Percentiles rank a stretch among this genome's conserved stretches.
Evolutionary conservation across 1,139 yeast species (phyloP).

Genomic region (Trichomonascaceae sp.): DNA sequence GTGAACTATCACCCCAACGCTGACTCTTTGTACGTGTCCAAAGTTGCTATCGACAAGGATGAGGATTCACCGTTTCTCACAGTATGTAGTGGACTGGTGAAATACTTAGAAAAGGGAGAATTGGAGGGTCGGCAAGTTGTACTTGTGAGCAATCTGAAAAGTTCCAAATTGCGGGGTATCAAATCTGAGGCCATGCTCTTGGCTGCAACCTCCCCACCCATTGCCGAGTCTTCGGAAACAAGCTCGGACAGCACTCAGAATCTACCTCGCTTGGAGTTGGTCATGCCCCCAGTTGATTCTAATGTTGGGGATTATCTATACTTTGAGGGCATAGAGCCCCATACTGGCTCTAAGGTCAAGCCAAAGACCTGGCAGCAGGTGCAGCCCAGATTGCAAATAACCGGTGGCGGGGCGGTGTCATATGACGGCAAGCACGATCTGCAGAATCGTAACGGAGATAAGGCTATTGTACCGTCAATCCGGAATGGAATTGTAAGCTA

Average conservation of each 20-base stretch:
- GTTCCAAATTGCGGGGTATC: constrained; percentile 53
- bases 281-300: constrained; percentile 27
- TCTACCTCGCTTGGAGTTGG: constrained; percentile 24
- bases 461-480: constrained; percentile 7
- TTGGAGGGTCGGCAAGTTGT: constrained; percentile 39
- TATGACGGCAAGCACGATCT: constrained; percentile 4
- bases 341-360: constrained; percentile 4
- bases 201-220: constrained; percentile 30
- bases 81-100: constrained; percentile 48
- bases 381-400: constrained; percentile 8
- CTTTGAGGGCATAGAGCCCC: constrained; percentile 12
- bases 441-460: constrained; percentile 3
- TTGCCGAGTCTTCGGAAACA: too few species aligned
- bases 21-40: constrained; percentile 41
- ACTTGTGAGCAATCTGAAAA: constrained; percentile 47
- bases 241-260: constrained; percentile 2
- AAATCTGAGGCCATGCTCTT: constrained; percentile 46
- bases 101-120: constrained; percentile 34
- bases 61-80: constrained; percentile 6
- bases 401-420: constrained; percentile 7
- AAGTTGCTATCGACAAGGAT: constrained; percentile 24
- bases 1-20: constrained; percentile 39
- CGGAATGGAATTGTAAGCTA: constrained; percentile 7
- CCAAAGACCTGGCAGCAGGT: constrained; percentile 12
- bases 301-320: constrained; percentile 18